Percentiles rank a stretch among this genome's conserved stretches.
phyloP scores from a whole-genome alignment of 2,329 filamentous ascomycete species.

The Emericellopsis cladophorae region DNA sequence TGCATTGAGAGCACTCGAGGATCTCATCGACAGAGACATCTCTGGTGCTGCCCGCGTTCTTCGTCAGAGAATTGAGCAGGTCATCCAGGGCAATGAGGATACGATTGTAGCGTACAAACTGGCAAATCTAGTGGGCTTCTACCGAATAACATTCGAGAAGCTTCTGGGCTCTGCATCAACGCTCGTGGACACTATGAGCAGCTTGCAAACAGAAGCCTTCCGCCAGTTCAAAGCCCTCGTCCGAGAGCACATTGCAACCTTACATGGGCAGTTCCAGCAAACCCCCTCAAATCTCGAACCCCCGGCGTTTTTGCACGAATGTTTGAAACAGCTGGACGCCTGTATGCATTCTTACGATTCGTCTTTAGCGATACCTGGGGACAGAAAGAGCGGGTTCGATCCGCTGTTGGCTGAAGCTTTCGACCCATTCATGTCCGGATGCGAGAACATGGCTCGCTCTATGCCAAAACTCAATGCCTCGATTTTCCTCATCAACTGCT shows the following conservation, averaged over 20 bases:
- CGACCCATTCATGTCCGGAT: slow-evolving; percentile 73
- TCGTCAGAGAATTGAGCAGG: slow-evolving; percentile 81
- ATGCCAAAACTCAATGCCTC: slow-evolving; percentile 47
- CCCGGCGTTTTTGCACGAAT: slow-evolving; percentile 69
- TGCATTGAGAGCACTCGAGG: slow-evolving; percentile 66
- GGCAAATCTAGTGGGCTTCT: slow-evolving; percentile 80
- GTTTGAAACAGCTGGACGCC: slow-evolving; percentile 62
- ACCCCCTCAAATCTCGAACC: slow-evolving; percentile 62
- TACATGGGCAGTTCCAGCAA: slow-evolving; percentile 60
- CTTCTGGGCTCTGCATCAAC: slow-evolving; percentile 58
- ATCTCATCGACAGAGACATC: slow-evolving; percentile 78
- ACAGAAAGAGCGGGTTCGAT: slow-evolving; percentile 58
- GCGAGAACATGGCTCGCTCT: slow-evolving; percentile 52
- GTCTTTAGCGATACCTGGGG: slow-evolving; percentile 50
- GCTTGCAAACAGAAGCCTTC: slow-evolving; percentile 63
- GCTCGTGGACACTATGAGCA: slow-evolving; percentile 55
- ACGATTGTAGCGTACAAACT: slow-evolving; percentile 81
- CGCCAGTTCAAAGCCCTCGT: slow-evolving; percentile 73
- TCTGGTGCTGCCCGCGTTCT: slow-evolving; percentile 71
- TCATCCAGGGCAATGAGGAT: slow-evolving; percentile 86
- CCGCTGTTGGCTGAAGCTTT: slow-evolving; percentile 66
- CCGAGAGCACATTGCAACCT: slow-evolving; percentile 63
- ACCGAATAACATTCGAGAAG: slow-evolving; percentile 71
- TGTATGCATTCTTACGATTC: slow-evolving; percentile 83
- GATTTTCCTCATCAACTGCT: slow-evolving; percentile 65